These are phyloP conservation scores for Sporothrix protearum DNA, from an alignment of 2,329 filamentous ascomycete genomes.

Conservation along the genomic window DNA sequence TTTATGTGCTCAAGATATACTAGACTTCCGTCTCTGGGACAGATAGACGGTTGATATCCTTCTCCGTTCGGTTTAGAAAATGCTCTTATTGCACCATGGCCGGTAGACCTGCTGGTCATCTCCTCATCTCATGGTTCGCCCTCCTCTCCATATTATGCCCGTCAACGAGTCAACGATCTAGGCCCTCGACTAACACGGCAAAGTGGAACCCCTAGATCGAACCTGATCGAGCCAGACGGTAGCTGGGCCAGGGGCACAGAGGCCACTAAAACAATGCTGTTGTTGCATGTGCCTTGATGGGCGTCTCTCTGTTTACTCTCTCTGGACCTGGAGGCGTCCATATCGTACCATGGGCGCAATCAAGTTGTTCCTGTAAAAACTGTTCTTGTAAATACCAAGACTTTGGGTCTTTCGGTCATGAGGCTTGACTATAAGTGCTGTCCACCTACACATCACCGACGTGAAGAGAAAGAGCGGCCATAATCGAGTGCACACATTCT, in stretches of 20 bases:
- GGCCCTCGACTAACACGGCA: background rate
- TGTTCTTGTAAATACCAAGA: background rate
- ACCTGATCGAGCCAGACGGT: background rate
- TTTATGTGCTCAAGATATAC: too few relatives aligned
- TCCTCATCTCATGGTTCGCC: too few relatives aligned
- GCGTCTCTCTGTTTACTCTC: background rate
- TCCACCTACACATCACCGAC: background rate
- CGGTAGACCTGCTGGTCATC: too few relatives aligned
- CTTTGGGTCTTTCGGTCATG: background rate
- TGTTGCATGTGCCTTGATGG: constrained; percentile 13
- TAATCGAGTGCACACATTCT: background rate
- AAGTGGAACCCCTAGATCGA: background rate
- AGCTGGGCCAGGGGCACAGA: background rate
- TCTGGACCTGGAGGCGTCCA: background rate
- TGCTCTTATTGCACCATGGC: too few relatives aligned
- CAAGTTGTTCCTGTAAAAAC: background rate
- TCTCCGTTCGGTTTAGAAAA: too few relatives aligned
- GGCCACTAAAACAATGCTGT: constrained; percentile 14
- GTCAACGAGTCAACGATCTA: background rate
- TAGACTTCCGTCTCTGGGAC: too few relatives aligned
- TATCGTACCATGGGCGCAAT: background rate
- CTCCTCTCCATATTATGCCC: background rate
- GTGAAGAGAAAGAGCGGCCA: background rate
- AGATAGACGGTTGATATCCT: too few relatives aligned
- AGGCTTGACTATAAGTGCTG: background rate